Conservation (phyloP, 2,329 filamentous ascomycete genomes). For the Orbilia quercus region DNA sequence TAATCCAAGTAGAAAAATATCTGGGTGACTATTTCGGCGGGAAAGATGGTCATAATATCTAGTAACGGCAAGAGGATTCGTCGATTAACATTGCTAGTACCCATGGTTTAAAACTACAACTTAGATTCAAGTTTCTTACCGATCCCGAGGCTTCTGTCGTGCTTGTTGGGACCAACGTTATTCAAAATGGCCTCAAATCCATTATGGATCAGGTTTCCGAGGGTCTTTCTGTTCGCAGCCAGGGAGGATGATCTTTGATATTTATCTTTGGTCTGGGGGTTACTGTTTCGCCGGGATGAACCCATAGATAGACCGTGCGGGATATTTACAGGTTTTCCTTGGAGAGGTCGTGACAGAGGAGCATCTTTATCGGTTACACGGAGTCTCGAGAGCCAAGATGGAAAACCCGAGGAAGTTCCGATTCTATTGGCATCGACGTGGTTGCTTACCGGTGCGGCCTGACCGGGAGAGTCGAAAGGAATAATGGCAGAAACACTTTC, state of each 20-base stretch:
- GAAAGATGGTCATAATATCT: conserved; percentile 70
- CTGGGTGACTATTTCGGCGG: conserved; percentile 70
- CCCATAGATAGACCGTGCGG: conserved; percentile 1
- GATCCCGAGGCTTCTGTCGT: conserved; percentile 22
- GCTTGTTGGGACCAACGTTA: conserved; percentile 3
- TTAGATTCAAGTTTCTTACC: conserved; percentile 19
- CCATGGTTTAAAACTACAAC: background rate
- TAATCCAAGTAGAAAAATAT: conserved; percentile 72
- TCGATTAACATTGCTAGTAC: background rate
- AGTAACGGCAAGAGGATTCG: background rate
- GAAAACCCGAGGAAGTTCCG: conserved; percentile 9
- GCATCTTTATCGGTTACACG: conserved; percentile 15
- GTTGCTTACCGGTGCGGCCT: background rate
- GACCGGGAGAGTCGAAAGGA: background rate
- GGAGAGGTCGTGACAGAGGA: background rate
- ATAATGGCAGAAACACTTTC: conserved; percentile 1
- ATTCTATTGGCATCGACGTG: background rate
- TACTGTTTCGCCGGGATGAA: conserved; percentile 8
- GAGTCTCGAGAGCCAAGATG: conserved; percentile 25
- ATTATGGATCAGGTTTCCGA: conserved; percentile 32
- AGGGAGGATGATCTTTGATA: background rate
- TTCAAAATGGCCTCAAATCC: conserved; percentile 38
- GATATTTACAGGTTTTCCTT: conserved; percentile 27
- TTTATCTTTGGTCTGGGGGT: conserved; percentile 16
- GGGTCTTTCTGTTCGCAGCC: conserved; percentile 12